Evolutionary conservation across 2,329 filamentous ascomycete genomes (phyloP).

Genomic region (Curvularia eragrostidis): DNA sequence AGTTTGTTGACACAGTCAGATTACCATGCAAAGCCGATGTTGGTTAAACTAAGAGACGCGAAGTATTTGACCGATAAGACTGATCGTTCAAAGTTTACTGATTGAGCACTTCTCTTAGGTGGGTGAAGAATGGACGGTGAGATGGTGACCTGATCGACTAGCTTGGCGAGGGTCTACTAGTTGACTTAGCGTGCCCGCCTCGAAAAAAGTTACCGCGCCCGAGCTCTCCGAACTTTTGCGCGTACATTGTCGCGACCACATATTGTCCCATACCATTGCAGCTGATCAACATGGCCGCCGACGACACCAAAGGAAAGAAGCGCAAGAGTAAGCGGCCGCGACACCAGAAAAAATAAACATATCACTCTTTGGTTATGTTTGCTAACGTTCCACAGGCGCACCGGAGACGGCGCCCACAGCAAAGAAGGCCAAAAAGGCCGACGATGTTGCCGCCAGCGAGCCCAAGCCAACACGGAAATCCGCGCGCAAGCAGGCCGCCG

Average conservation of each 20-base stretch:
- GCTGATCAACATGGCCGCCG: slow-evolving; percentile 57
- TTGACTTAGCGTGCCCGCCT: slow-evolving; percentile 30
- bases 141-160: slow-evolving; percentile 8
- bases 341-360: neutral
- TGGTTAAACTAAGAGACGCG: neutral
- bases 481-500: slow-evolving; percentile 47
- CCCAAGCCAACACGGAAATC: slow-evolving; percentile 35
- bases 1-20: neutral
- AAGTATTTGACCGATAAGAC: neutral
- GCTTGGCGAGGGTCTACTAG: slow-evolving; percentile 26
- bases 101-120: neutral
- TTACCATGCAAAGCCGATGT: neutral
- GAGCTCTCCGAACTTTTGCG: slow-evolving; percentile 45
- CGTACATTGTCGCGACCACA: slow-evolving; percentile 18
- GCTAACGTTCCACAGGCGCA: slow-evolving; percentile 39
- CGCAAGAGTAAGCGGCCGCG: slow-evolving; percentile 56
- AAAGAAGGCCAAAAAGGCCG: slow-evolving; percentile 50
- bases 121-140: neutral
- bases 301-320: slow-evolving; percentile 61
- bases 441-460: slow-evolving; percentile 33
- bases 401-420: slow-evolving; percentile 44
- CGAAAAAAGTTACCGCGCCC: slow-evolving; percentile 40
- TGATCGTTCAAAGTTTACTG: neutral
- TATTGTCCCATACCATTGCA: slow-evolving; percentile 20
- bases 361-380: slow-evolving; percentile 5